Percentiles rank a stretch among this genome's conserved stretches.
These are phyloP conservation scores for Theobroma cacao DNA, from an alignment of 345 rosid species.

Conservation along the genomic window DNA sequence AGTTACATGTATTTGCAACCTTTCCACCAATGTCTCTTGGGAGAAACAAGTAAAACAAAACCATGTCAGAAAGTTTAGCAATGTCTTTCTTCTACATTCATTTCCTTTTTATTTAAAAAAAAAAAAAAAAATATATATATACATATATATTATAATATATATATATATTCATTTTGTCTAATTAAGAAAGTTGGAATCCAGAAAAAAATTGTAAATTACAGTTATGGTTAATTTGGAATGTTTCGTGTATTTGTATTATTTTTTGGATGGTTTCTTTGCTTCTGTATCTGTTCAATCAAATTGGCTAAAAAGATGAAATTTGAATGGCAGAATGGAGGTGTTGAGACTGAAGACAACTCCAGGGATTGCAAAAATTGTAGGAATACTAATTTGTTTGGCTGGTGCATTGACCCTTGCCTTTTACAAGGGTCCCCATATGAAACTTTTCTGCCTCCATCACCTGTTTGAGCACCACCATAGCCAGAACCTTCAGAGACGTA, in stretches of 20 bases:
- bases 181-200: not conserved
- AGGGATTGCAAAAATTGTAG: conserved; percentile 68
- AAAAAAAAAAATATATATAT: too few relatives aligned
- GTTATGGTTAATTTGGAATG: not conserved
- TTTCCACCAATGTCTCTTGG: too few relatives aligned
- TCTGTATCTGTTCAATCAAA: too few relatives aligned
- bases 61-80: too few relatives aligned
- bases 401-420: conserved; percentile 72
- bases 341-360: conserved; percentile 48
- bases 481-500: conserved; percentile 25
- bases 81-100: too few relatives aligned
- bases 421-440: conserved; percentile 66
- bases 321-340: conserved; percentile 50
- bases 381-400: conserved; percentile 56
- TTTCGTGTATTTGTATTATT: not conserved
- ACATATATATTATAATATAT: too few relatives aligned
- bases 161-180: not conserved
- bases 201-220: too few relatives aligned
- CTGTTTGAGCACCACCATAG: conserved; percentile 20
- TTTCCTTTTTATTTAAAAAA: too few relatives aligned
- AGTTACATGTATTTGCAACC: too few relatives aligned
- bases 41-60: too few relatives aligned
- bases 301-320: too few relatives aligned
- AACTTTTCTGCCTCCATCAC: conserved; percentile 36
- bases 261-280: not conserved